Conservation (phyloP, 2,329 filamentous ascomycete genomes). For the Bimuria novae-zelandiae region DNA sequence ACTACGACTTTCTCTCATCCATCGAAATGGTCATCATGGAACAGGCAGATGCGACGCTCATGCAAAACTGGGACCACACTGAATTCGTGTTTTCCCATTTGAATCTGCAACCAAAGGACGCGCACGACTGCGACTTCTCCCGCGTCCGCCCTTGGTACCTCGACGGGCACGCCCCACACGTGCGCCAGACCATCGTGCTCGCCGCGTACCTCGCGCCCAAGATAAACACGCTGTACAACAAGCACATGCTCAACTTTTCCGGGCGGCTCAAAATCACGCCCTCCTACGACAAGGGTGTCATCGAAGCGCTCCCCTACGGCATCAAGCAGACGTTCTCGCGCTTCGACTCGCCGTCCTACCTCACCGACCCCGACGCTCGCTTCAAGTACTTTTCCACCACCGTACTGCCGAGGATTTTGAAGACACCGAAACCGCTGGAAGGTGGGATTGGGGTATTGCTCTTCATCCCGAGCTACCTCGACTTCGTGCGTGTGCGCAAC, state of each 20-base stretch:
- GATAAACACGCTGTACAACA: constrained; percentile 76
- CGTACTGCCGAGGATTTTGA: constrained; percentile 74
- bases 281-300: constrained; percentile 72
- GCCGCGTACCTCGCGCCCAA: constrained; percentile 87
- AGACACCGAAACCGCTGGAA: constrained; percentile 65
- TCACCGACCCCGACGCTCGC: constrained; percentile 80
- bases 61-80: constrained; percentile 99
- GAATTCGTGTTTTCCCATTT: constrained; percentile 90
- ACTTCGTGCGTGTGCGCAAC: constrained; percentile 92
- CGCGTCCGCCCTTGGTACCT: constrained; percentile 91
- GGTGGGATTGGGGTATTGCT: constrained; percentile 70
- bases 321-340: constrained; percentile 88
- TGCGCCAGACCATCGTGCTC: constrained; percentile 84
- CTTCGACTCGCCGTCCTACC: constrained; percentile 72
- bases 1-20: constrained; percentile 90
- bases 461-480: constrained; percentile 91
- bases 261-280: constrained; percentile 75
- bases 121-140: constrained; percentile 91
- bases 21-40: constrained; percentile 90
- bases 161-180: constrained; percentile 78
- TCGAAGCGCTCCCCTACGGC: constrained; percentile 68
- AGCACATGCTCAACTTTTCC: constrained; percentile 76
- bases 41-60: constrained; percentile 88
- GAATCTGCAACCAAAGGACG: constrained; percentile 85
- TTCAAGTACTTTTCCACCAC: constrained; percentile 90